Percentiles rank a stretch among this genome's conserved stretches.
phyloP scores from a whole-genome alignment of 2,329 filamentous ascomycete genomes.

The Bipolaris gigantea region DNA sequence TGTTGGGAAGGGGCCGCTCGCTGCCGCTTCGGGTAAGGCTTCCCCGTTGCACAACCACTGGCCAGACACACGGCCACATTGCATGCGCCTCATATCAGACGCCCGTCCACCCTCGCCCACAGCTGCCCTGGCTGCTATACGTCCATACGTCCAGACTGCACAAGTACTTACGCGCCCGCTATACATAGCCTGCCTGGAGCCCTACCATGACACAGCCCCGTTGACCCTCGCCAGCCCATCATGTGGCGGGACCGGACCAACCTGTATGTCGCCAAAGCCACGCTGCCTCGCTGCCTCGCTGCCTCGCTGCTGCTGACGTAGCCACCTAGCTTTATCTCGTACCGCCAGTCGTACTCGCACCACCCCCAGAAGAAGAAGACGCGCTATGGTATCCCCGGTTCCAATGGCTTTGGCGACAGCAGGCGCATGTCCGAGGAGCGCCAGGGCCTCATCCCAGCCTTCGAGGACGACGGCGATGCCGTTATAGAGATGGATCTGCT shows the following conservation, averaged over 20 bases:
- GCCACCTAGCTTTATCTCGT: slow-evolving; percentile 84
- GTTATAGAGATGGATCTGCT: slow-evolving; percentile 98
- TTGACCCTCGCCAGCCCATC: slow-evolving; percentile 44
- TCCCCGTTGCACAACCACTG: slow-evolving; percentile 6
- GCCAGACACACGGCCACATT: slow-evolving; percentile 8
- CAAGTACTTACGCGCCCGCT: too few species aligned
- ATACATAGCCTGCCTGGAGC: slow-evolving; percentile 3
- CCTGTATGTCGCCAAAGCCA: slow-evolving; percentile 65
- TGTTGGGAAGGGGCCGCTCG: slow-evolving; percentile 20
- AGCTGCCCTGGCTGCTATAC: background rate
- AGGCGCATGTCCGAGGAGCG: slow-evolving; percentile 61
- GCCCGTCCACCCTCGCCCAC: background rate
- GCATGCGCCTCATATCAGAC: slow-evolving; percentile 9
- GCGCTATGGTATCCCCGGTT: slow-evolving; percentile 57
- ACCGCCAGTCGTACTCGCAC: slow-evolving; percentile 96
- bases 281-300: slow-evolving; percentile 6
- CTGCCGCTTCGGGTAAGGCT: slow-evolving; percentile 16
- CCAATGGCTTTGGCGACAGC: slow-evolving; percentile 56
- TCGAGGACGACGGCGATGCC: slow-evolving; percentile 84
- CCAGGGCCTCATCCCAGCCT: slow-evolving; percentile 81
- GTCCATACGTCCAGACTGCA: too few species aligned
- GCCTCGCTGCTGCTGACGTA: slow-evolving; percentile 35
- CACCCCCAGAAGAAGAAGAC: slow-evolving; percentile 82
- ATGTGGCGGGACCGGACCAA: slow-evolving; percentile 99
- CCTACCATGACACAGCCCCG: slow-evolving; percentile 37